Conservation (phyloP, 164 flowering plant species). For the Hamamelis virginiana region DNA sequence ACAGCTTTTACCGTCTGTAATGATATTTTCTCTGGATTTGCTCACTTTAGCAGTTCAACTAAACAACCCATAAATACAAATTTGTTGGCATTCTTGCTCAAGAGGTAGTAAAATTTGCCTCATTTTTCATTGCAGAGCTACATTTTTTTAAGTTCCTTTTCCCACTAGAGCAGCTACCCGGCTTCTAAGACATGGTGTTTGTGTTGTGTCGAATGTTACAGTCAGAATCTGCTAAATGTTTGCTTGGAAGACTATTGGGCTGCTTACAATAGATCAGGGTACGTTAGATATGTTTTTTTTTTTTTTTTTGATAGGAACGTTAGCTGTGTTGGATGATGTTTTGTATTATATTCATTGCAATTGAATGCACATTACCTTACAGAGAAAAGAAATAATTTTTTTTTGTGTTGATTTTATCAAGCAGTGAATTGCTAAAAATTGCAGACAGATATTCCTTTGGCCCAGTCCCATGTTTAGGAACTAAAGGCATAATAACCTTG, state of each 20-base stretch:
- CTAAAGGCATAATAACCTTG: slow-evolving; percentile 5
- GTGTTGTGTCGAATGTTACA: slow-evolving; percentile 15
- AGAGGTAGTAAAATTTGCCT: slow-evolving; percentile 33
- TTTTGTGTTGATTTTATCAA: slow-evolving; percentile 11
- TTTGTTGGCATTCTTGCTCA: slow-evolving; percentile 44
- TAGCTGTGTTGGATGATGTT: not conserved
- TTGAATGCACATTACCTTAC: not conserved
- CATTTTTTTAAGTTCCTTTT: not conserved
- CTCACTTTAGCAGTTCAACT: slow-evolving; percentile 48
- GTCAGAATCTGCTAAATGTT: slow-evolving; percentile 48
- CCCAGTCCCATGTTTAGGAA: slow-evolving; percentile 11
- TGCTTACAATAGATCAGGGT: slow-evolving; percentile 55
- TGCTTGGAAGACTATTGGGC: slow-evolving; percentile 66
- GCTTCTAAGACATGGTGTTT: not conserved
- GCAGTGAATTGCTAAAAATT: slow-evolving; percentile 35
- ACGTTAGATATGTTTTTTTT: slow-evolving; percentile 10
- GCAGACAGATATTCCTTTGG: slow-evolving; percentile 23
- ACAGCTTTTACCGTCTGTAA: slow-evolving; percentile 52
- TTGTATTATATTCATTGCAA: not conserved
- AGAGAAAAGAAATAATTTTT: not conserved
- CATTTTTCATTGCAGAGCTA: not conserved
- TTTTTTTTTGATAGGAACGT: slow-evolving; percentile 34
- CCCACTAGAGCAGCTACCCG: not conserved
- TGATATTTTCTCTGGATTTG: slow-evolving; percentile 57
- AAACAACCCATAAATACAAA: slow-evolving; percentile 43